phyloP scores from a whole-genome alignment of 139 green algal species.

The Zygnema cylindricum region DNA sequence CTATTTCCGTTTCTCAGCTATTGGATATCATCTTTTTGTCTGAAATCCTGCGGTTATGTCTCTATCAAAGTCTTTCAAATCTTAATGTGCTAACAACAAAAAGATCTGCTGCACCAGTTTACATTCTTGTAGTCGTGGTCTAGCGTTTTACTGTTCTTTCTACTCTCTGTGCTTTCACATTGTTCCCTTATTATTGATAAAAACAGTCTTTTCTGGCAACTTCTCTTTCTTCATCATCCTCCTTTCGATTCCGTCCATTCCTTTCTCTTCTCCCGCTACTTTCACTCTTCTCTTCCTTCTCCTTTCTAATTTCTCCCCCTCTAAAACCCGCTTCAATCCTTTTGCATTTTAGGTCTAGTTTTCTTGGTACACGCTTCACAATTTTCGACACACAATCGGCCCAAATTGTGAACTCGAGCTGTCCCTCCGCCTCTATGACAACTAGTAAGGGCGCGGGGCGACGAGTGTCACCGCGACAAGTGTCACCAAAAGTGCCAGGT shows the following conservation, averaged over 20 bases:
- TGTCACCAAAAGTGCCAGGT: constrained; percentile 22
- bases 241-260: constrained; percentile 4
- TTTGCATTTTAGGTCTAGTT: constrained; percentile 73
- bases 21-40: no score
- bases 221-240: not conserved
- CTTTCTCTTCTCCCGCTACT: not conserved
- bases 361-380: constrained; percentile 92
- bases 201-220: not conserved
- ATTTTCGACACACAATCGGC: constrained; percentile 73
- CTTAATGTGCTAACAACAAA: no score
- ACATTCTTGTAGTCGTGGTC: no score
- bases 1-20: no score
- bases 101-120: no score
- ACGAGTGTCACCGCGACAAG: constrained; percentile 1
- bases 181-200: no score
- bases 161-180: no score
- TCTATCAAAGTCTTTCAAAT: no score
- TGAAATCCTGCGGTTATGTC: no score
- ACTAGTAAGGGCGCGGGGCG: constrained; percentile 11
- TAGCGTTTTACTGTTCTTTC: no score
- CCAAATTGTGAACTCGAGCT: no score
- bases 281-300: constrained; percentile 6
- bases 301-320: not conserved
- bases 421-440: not conserved
- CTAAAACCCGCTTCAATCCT: constrained; percentile 5